Conservation (phyloP, 1,284 basidiomycete species). For the Moniliella sp. region DNA sequence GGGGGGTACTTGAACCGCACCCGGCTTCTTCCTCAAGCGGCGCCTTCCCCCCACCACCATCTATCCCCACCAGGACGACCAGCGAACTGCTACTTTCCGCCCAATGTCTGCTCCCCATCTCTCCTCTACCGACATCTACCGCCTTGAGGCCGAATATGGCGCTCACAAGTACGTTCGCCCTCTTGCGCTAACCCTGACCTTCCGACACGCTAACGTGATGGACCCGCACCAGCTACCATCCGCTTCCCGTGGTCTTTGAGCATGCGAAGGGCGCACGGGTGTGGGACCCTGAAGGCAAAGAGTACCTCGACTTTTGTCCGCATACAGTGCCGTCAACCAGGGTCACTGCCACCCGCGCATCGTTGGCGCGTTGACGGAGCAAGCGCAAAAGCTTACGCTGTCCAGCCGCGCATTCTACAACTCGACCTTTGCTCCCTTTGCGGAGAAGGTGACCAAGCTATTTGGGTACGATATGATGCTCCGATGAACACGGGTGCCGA, state of each 20-base stretch:
- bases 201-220: constrained; percentile 7
- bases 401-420: constrained; percentile 94
- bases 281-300: constrained; percentile 70
- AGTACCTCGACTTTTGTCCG: constrained; percentile 57
- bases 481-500: constrained; percentile 98
- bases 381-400: constrained; percentile 72
- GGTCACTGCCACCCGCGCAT: constrained; percentile 89
- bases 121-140: constrained; percentile 47
- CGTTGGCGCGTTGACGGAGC: constrained; percentile 56
- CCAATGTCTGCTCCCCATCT: too few relatives aligned
- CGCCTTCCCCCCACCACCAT: too few relatives aligned
- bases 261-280: constrained; percentile 70
- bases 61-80: too few relatives aligned
- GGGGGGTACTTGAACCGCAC: too few relatives aligned
- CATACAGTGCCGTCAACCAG: constrained; percentile 66
- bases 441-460: constrained; percentile 59
- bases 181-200: background rate
- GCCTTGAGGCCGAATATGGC: constrained; percentile 58
- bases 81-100: too few relatives aligned
- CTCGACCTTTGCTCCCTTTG: constrained; percentile 66
- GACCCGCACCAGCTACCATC: constrained; percentile 81
- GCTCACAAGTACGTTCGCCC: constrained; percentile 53
- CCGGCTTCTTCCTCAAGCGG: too few relatives aligned
- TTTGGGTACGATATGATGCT: constrained; percentile 52
- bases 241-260: constrained; percentile 81